phyloP scores from a whole-genome alignment of 768 basidiomycete genomes.

The Hemileccinum impolitum region DNA sequence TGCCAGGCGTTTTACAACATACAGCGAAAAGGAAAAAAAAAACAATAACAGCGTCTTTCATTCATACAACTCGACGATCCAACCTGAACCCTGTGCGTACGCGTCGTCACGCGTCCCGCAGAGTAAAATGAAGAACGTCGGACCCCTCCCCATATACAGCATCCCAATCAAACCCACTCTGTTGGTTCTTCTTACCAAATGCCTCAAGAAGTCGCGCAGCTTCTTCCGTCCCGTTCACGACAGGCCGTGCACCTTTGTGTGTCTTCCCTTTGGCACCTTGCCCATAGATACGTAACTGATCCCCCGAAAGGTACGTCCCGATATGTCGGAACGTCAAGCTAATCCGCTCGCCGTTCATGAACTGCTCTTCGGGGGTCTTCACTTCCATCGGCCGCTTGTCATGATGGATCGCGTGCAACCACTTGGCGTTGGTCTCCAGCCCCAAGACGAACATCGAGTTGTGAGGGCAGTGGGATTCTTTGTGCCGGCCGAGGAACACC shows the following conservation, averaged over 20 bases:
- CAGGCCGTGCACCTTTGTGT: conserved; percentile 47
- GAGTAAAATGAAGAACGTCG: conserved; percentile 61
- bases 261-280: conserved; percentile 70
- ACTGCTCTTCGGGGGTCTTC: conserved; percentile 56
- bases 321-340: conserved; percentile 79
- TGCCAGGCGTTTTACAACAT: conserved; percentile 23
- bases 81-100: conserved; percentile 6
- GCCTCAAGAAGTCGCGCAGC: conserved; percentile 50
- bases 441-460: conserved; percentile 85
- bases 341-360: conserved; percentile 61
- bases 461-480: conserved; percentile 70
- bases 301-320: conserved; percentile 64
- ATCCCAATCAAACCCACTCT: conserved; percentile 70
- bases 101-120: conserved; percentile 16
- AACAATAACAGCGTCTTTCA: conserved; percentile 23
- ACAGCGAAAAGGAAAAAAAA: conserved; percentile 8
- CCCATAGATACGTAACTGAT: conserved; percentile 58
- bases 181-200: conserved; percentile 74
- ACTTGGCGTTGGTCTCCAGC: conserved; percentile 64
- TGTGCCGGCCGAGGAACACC: conserved; percentile 43
- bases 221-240: conserved; percentile 50
- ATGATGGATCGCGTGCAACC: conserved; percentile 74
- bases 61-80: conserved; percentile 21
- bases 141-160: conserved; percentile 61
- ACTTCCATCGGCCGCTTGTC: conserved; percentile 60